Base-by-base conservation (phyloP, 345 rosid genomes). In the Gossypium arboreum region DNA sequence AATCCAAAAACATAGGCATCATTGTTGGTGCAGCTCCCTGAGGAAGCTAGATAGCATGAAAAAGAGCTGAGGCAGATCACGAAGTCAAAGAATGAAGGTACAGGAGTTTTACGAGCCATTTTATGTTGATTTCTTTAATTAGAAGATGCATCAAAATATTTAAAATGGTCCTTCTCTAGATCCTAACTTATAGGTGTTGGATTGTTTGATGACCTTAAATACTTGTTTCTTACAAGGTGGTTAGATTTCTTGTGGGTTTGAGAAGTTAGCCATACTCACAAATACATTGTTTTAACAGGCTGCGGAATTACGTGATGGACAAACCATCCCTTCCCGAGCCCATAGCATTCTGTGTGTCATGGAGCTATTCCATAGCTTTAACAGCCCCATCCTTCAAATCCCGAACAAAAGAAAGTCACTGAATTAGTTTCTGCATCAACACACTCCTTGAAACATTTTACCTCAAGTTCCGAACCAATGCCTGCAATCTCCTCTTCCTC, bases 1-100 rank as follows among this genome's bases (percentile, higher is more conserved):
- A 34, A 34, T 5, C 41, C 41, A 5, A 34, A 5, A 34, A 5
- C 7, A 34, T 0, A 12, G 52, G 13, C 52, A 48, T 10, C 8
- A 8, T 73, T 80, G 29, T 63, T 50, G 63, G 55, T 62, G 62
- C 79, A 95, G 98, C 90, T 95, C 79, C 99, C 99, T 15, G 96
- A 93, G 90, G 99, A 93, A 81, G 97, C 97, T 73, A 88, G 88
- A 77, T 98, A 93, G 87, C 96, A 90, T 79, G 99, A 95, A 82
- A 95, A 86, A 77, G 97, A 93, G 86, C 89, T 95, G 78, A 86
- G 97, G 73, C 92, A 93, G 81, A 89, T 93, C 83, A 91, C 89
- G 7, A 95, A 95, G 84, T 97, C 92, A 81, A 95, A 95, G 85
- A 91, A 95, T 64, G 96, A 95, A 85, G 96, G 58, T n/a, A 54